Base-by-base conservation (phyloP, 331 rosid species). In the Acacia pycnantha region DNA sequence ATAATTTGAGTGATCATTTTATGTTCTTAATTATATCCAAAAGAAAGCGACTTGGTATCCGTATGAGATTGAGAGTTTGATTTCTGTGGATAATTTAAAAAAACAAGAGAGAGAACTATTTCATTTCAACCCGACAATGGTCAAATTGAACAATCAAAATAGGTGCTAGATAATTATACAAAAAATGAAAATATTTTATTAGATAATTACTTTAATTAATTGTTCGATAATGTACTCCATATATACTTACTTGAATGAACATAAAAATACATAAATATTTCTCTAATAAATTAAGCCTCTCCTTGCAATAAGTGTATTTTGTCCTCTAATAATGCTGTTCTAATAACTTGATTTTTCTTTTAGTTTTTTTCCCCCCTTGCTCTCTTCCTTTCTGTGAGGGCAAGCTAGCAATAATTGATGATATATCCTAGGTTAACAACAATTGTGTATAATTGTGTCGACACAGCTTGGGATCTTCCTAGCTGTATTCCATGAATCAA, bases 401-500 rank as follows among this genome's bases (percentile, higher is more conserved):
- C 40, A 69, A 11, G 59, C 59, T 81, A 78, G 71, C 86, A 84
- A 87, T 87, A 84, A 87, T 84, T 74, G 82, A 87, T 71, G 8
- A 37, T 74, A 87, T 66, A 84, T 87, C 90, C 78, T 84, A 87
- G 88, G 82, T 87, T 87, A 78, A 74, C 8, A 37, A 51, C 74
- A 19, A 81, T 27, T 27, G 27, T 26, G 6, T 64, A 84, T 87
- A 78, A 81, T 84, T 74, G 69, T 84, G 82, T 78, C 86, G 35
- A 53, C 61, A 78, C 71, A 80, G 56, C 61, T 44, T 24, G 72
- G 81, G 79, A 83, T 72, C 59, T 68, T 82, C 84, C 73, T 87
- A 78, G 90, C 88, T 87, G 90, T 87, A 79, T 81, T 73, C 59
- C 86, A 84, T 44, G 58, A 73, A 81, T 82, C 70, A 84, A 78